Evolutionary conservation across 2,329 filamentous ascomycete genomes (phyloP).

Genomic region (Botrytis deweyae): DNA sequence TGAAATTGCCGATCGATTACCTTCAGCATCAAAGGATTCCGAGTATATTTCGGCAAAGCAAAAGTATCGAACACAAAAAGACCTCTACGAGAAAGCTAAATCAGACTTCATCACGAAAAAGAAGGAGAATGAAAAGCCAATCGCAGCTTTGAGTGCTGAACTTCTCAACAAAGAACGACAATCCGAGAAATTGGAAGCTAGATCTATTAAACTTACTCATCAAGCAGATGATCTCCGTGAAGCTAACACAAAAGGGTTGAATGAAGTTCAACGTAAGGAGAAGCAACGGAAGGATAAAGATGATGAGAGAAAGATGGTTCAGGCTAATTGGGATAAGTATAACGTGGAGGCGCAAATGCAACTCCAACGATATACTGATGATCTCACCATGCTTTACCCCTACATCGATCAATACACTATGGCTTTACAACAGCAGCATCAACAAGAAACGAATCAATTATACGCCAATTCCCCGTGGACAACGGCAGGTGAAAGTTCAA

Average conservation of each 20-base stretch:
- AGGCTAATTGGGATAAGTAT: slow-evolving; percentile 29
- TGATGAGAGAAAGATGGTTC: slow-evolving; percentile 33
- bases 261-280: slow-evolving; percentile 40
- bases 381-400: background rate
- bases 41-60: slow-evolving; percentile 54
- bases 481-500: slow-evolving; percentile 6
- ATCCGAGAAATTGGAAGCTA: slow-evolving; percentile 68
- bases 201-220: slow-evolving; percentile 70
- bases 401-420: slow-evolving; percentile 3
- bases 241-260: slow-evolving; percentile 58
- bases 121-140: slow-evolving; percentile 58
- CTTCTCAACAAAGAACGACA: slow-evolving; percentile 60
- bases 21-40: slow-evolving; percentile 56
- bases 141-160: slow-evolving; percentile 64
- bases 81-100: slow-evolving; percentile 45
- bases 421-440: background rate
- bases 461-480: slow-evolving; percentile 11
- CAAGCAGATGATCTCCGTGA: slow-evolving; percentile 70
- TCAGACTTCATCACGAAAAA: slow-evolving; percentile 62
- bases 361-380: slow-evolving; percentile 9
- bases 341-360: slow-evolving; percentile 24
- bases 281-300: slow-evolving; percentile 35
- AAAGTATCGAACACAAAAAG: slow-evolving; percentile 50
- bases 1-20: slow-evolving; percentile 63
- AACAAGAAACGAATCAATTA: slow-evolving; percentile 4